Evolutionary conservation across 345 rosid species (phyloP), one percentile per base, ranked within the genome.

Genomic region (Citrus trifoliata): DNA sequence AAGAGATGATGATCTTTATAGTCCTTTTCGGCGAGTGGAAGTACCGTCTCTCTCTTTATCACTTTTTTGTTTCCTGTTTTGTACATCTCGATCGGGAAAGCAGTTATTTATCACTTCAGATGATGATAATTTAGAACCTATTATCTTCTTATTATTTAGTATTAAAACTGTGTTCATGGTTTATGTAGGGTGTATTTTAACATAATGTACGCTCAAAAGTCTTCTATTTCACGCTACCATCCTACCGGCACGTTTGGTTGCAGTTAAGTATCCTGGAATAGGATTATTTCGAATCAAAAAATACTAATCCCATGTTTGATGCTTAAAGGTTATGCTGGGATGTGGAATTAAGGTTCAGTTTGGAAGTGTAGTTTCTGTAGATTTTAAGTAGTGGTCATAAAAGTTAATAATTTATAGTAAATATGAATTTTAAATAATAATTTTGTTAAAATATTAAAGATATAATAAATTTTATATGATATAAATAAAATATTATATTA

Each of bases 1-100:
- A 70, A 55, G 59, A 13, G 51, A 46, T 46, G 48, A 72, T 71
- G 63, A 77, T 78, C 72, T 42, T 72, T 33, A 30, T 78, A 67
- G 70, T 81, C 76, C 67, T 77, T 55, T 64, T 72, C 53, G 68
- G 71, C 33, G 9, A 10, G 62, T 48, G 62, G 71, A 65, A 64
- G 48, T 64, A 40, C 61, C 22, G 2, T 75, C 70, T 51, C 4
- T 16, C 77, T 66, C 33, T 70, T 13, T 13, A 55, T 8, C 48
- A 7, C 27, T 6, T 30, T 32, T 7, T 22, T 7, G 5, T 7
- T 58, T 28, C 32, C 37, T 10, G 7, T 33, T 33, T 67, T 80
- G 84, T 81, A 78, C 35, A 78, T 71, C 84, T 67, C 62, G 78
- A 75, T 84, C 84, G 68, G 62, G 76, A 71, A 53, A 51, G 63